phyloP scores from a whole-genome alignment of 331 rosid species.

The Ulmus americana region DNA sequence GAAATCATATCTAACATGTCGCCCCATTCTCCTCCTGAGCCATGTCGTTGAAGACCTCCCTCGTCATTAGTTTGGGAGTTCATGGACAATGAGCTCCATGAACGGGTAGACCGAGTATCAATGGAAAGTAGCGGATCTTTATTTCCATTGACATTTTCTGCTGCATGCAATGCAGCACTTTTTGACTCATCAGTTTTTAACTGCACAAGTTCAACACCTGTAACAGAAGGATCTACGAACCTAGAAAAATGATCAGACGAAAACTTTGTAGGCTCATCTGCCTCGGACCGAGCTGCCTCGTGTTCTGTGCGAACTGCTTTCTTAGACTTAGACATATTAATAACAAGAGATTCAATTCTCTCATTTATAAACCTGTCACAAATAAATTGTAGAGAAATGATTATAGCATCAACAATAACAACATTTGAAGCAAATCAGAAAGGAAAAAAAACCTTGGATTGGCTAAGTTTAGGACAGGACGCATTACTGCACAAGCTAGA shows the following conservation, averaged over 20 bases:
- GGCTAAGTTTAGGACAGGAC: slow-evolving; percentile 83
- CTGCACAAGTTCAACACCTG: slow-evolving; percentile 88
- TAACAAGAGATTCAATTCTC: slow-evolving; percentile 69
- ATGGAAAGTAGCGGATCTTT: slow-evolving; percentile 84
- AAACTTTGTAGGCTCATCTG: slow-evolving; percentile 42
- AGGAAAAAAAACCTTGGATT: slow-evolving; percentile 61
- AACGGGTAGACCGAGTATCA: slow-evolving; percentile 61
- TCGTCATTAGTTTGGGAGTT: slow-evolving; percentile 46
- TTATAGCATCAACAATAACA: slow-evolving; percentile 15
- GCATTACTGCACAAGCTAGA: slow-evolving; percentile 90
- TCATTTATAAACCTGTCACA: slow-evolving; percentile 86
- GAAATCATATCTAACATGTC: slow-evolving; percentile 75
- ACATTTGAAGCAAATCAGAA: slow-evolving; percentile 11
- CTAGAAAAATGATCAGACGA: slow-evolving; percentile 53
- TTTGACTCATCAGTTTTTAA: slow-evolving; percentile 54
- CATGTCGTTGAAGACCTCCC: slow-evolving; percentile 38
- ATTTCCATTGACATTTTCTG: slow-evolving; percentile 36
- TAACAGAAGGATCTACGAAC: slow-evolving; percentile 72
- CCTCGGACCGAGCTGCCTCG: slow-evolving; percentile 41
- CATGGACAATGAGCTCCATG: slow-evolving; percentile 56
- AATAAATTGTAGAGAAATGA: slow-evolving; percentile 24
- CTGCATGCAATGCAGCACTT: slow-evolving; percentile 28
- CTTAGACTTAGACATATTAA: slow-evolving; percentile 59
- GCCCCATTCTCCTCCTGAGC: slow-evolving; percentile 91
- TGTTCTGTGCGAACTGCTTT: slow-evolving; percentile 34